A percentile compares a stretch with the other conserved stretches of the same genome.
Conservation (phyloP, 2,329 filamentous ascomycete species). For the Colletotrichum siamense region DNA sequence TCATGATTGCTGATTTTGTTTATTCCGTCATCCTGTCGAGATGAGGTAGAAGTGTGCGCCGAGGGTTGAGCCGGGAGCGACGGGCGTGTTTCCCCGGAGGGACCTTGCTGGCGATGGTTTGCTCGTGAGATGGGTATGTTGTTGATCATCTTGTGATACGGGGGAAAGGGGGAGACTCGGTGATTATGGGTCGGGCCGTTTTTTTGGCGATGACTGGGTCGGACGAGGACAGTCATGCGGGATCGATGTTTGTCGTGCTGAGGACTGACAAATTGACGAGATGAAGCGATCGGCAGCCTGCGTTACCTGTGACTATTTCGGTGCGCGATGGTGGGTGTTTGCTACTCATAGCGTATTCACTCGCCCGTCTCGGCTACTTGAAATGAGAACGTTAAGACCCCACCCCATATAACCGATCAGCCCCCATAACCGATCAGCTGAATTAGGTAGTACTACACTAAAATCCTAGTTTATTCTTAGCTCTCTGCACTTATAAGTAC, state of each 20-base stretch:
- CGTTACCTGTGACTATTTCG: not conserved
- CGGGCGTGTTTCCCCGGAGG: not conserved
- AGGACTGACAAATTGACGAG: not conserved
- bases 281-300: not conserved
- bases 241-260: not conserved
- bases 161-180: not conserved
- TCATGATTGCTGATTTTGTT: not conserved
- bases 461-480: too few relatives aligned
- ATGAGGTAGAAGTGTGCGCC: not conserved
- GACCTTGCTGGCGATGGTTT: not conserved
- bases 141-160: not conserved
- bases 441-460: too few relatives aligned
- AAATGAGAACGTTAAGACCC: rapidly evolving
- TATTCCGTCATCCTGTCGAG: not conserved
- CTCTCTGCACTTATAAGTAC: too few relatives aligned
- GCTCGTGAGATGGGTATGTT: not conserved
- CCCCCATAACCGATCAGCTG: too few relatives aligned
- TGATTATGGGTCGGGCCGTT: not conserved
- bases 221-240: not conserved
- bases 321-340: not conserved
- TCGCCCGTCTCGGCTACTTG: not conserved
- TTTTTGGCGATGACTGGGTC: not conserved
- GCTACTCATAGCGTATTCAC: not conserved
- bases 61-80: not conserved
- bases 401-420: too few relatives aligned